phyloP scores from a whole-genome alignment of 2,329 filamentous ascomycete species.

The Botrytis deweyae region DNA sequence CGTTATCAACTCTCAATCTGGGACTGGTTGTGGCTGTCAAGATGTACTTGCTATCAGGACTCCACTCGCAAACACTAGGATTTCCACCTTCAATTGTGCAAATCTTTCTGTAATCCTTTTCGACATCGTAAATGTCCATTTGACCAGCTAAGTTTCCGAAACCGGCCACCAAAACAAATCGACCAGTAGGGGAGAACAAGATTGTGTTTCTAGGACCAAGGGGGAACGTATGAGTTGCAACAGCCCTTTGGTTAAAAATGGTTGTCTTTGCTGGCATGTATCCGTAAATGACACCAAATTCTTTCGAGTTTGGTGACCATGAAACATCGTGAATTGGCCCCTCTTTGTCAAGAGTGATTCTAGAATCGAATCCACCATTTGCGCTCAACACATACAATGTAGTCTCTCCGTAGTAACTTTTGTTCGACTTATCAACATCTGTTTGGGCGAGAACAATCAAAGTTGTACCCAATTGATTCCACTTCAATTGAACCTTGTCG shows the following conservation, averaged over 20 bases:
- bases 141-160: conserved; percentile 97
- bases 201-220: conserved; percentile 92
- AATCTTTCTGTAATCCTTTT: conserved; percentile 90
- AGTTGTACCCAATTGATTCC: conserved; percentile 90
- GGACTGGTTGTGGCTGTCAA: conserved; percentile 98
- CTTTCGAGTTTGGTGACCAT: conserved; percentile 98
- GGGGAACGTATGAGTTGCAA: conserved; percentile 80
- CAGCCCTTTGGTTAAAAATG: conserved; percentile 89
- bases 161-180: conserved; percentile 89
- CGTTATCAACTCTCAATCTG: conserved; percentile 92
- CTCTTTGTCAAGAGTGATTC: conserved; percentile 91
- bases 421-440: conserved; percentile 96
- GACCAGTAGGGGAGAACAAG: conserved; percentile 87
- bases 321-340: conserved; percentile 96
- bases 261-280: conserved; percentile 99
- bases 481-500: conserved; percentile 98
- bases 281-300: conserved; percentile 96
- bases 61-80: conserved; percentile 95
- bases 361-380: conserved; percentile 87
- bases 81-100: conserved; percentile 94
- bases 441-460: conserved; percentile 95
- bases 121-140: conserved; percentile 95
- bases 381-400: conserved; percentile 93
- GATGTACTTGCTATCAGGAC: conserved; percentile 91
- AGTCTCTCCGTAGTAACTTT: conserved; percentile 99